Evolutionary conservation across 257 asterid genomes (phyloP), one percentile per base, ranked within the genome.

Genomic region (Sherardia arvensis): DNA sequence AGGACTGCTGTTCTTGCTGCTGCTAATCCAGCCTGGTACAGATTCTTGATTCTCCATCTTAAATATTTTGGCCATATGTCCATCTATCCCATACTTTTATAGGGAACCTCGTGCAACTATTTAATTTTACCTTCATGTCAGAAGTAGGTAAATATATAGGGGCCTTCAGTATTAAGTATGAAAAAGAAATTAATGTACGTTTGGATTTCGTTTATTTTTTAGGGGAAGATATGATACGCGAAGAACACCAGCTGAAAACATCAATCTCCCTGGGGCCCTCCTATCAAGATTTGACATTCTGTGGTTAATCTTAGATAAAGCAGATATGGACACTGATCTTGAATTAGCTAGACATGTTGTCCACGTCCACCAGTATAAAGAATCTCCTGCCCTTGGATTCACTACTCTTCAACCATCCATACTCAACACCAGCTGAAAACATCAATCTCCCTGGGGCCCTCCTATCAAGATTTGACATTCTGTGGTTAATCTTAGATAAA

Each of bases 1-100:
- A 85, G 96, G 62, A 93, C 99, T 53, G 99, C 99, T 65, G 90
- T 93, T 69, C 94, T 90, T 67, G 97, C 99, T 58, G 99, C 97
- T 43, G 99, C 99, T 77, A 93, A 90, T 79, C 99, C 99, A 51
- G 97, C 99, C 69, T 93, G 97, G 99, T 93, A 92, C 10, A 38
- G 27, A 61, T 29, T 21, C 4, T 26, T 30, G 34, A 30, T 30
- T 30, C 34, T 30, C 34, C 6, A 30, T 2, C 3, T 2, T 2
- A 30, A 30, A 2, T 30, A 30, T 30, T 3, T 6, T 30, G n/a
- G 3, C 6, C 34, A 30, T 30, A 3, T 30, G 34, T 30, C 6
- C 6, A 6, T 6, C 3, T 30, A 30, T 30, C 6, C 34, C 34
- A 30, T 30, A 30, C 34, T 30, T 30, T 6, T 2, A 6, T 2